Conservation (phyloP, 1,284 basidiomycete species). For the Sanghuangporus weigelae region DNA sequence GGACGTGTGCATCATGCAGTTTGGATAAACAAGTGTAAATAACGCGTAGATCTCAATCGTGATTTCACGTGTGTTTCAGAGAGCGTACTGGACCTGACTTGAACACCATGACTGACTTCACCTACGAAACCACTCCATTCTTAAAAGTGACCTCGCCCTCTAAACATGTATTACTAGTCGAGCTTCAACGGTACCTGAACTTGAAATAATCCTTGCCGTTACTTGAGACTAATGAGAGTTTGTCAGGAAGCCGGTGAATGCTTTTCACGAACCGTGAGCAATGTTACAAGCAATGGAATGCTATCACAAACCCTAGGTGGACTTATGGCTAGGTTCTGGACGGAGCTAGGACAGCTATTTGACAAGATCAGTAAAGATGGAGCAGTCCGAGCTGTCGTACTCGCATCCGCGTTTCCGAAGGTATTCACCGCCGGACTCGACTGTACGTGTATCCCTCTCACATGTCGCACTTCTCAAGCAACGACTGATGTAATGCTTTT, state of each 20-base stretch:
- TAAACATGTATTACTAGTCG: constrained; percentile 50
- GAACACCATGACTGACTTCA: not conserved
- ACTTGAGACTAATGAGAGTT: not conserved
- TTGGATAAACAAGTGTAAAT: not conserved
- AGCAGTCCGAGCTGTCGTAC: constrained; percentile 64
- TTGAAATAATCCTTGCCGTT: not conserved
- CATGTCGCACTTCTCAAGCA: not conserved
- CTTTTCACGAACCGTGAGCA: constrained; percentile 58
- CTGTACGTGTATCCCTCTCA: constrained; percentile 39
- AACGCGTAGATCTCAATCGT: not conserved
- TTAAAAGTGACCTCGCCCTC: constrained; percentile 26
- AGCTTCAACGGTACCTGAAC: constrained; percentile 40
- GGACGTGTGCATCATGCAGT: not conserved
- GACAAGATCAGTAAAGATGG: constrained; percentile 49
- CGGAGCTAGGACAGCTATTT: constrained; percentile 59
- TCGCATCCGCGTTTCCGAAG: constrained; percentile 66
- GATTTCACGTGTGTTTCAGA: not conserved
- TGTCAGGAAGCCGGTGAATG: constrained; percentile 72
- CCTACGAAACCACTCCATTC: not conserved
- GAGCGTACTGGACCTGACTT: not conserved
- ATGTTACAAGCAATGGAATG: constrained; percentile 3
- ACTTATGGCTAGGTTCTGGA: constrained; percentile 56
- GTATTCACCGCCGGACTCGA: constrained; percentile 82
- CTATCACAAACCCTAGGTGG: not conserved
- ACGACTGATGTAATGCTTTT: not conserved